These are phyloP conservation scores for Luffa acutangula DNA, from an alignment of 306 rosid species.

Conservation along the genomic window DNA sequence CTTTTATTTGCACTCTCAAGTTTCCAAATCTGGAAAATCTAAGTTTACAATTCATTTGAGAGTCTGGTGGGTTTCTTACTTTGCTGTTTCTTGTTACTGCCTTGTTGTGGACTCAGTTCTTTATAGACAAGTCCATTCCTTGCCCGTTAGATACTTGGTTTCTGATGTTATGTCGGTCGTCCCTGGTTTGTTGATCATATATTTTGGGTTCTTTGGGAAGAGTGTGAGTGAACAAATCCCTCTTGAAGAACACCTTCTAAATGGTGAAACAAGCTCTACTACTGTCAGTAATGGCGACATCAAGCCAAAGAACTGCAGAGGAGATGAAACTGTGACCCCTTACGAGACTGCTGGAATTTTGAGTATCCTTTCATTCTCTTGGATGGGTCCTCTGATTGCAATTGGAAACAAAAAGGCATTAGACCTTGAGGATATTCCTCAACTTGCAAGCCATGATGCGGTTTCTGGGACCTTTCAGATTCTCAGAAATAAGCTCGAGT, in stretches of 20 bases:
- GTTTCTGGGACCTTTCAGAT: slow-evolving; percentile 35
- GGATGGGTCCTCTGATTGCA: slow-evolving; percentile 61
- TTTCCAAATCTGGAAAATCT: slow-evolving; percentile 5
- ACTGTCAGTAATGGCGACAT: slow-evolving; percentile 1
- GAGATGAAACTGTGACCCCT: slow-evolving; percentile 26
- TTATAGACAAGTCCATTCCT: slow-evolving; percentile 13
- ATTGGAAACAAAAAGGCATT: slow-evolving; percentile 52
- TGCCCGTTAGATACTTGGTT: slow-evolving; percentile 28
- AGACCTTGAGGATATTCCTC: slow-evolving; percentile 71
- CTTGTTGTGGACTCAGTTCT: slow-evolving; percentile 30
- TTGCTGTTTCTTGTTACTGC: slow-evolving; percentile 33
- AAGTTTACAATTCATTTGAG: slow-evolving; percentile 28
- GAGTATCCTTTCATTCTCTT: slow-evolving; percentile 55
- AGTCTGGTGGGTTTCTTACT: slow-evolving; percentile 47
- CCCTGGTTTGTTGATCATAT: slow-evolving; percentile 34
- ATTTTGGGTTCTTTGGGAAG: slow-evolving; percentile 23
- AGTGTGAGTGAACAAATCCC: slow-evolving; percentile 18
- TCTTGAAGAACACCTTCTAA: slow-evolving; percentile 64
- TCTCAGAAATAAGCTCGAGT: slow-evolving; percentile 39
- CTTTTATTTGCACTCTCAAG: slow-evolving; percentile 25
- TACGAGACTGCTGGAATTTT: slow-evolving; percentile 58
- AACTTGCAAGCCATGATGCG: slow-evolving; percentile 36
- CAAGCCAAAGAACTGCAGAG: slow-evolving; percentile 23
- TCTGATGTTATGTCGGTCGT: slow-evolving; percentile 33
- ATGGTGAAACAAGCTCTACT: slow-evolving; percentile 19